Base-by-base conservation (phyloP, 345 rosid genomes). In the Schrenkiella parvula region DNA sequence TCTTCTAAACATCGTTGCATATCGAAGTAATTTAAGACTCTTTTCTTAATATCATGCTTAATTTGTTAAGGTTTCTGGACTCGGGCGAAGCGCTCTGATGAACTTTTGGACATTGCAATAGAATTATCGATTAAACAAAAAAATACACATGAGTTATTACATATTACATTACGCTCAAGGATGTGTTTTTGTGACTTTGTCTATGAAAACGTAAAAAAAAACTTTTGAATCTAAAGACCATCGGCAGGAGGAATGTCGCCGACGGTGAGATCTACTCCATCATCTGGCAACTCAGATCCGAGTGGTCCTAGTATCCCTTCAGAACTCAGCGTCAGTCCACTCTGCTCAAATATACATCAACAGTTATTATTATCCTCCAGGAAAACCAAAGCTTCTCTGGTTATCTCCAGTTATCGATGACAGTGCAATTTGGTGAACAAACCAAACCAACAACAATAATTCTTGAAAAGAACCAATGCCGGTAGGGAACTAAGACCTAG, bases 241-340 rank as follows among this genome's bases (percentile, higher is more conserved):
- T 48, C 78, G 0, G 85, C 89, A 0, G 73, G 9, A 1, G 85
- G 84, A 72, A 84, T 37, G 51, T 75, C 70, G 2, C 54, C 68
- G 8, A 78, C 86, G 29, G 86, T 84, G 63, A 89, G 84, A 74
- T 91, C 91, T 23, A 95, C 82, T 15, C 93, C 96, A 50, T 91
- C 97, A 5, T 81, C 93, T 0, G 95, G 97, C 63, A 89, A 72
- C 52, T 89, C 93, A 15, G 96, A 81, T 17, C 81, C 68, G 19
- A 86, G 78, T 0, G 89, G 89, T 64, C 97, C 96, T 80, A 91
- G 66, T 14, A 88, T 85, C 51, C 95, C 98, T 25, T 88, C 97
- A 0, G 96, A 79, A 73, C 87, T 91, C 48, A 95, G 84, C 8
- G 86, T 88, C 63, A 89, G 64, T 65, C 97, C 96, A 29, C 98